These are phyloP conservation scores for Capronia coronata DNA, from an alignment of 2,329 filamentous ascomycete genomes.

Conservation along the genomic window DNA sequence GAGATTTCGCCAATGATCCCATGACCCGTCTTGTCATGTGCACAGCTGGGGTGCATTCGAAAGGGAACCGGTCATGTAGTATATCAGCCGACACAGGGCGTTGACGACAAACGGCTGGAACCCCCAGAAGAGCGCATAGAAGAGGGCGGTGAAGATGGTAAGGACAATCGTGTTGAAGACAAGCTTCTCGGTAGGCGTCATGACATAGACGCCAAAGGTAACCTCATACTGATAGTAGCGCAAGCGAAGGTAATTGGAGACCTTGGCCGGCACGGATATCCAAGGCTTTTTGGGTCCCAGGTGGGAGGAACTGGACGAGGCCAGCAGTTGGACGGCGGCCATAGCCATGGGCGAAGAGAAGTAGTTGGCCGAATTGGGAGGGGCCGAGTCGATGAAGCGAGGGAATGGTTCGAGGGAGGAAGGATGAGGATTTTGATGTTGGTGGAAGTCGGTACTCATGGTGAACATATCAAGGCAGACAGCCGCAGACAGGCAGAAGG, in stretches of 20 bases:
- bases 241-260: constrained; percentile 55
- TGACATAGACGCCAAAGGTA: constrained; percentile 96
- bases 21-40: constrained; percentile 2
- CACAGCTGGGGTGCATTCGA: constrained; percentile 17
- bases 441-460: constrained; percentile 9
- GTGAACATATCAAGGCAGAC: not conserved
- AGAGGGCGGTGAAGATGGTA: constrained; percentile 11
- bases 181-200: constrained; percentile 90
- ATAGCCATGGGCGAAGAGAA: constrained; percentile 28
- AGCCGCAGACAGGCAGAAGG: not conserved
- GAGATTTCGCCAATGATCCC: not conserved
- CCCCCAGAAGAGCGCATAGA: constrained; percentile 22
- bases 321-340: constrained; percentile 24
- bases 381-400: constrained; percentile 26
- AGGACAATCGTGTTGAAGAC: constrained; percentile 70
- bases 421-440: constrained; percentile 9
- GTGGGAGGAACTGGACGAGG: constrained; percentile 11
- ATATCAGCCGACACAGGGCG: constrained; percentile 22
- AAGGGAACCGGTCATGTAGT: constrained; percentile 21
- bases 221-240: constrained; percentile 99
- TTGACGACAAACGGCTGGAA: constrained; percentile 23
- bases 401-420: constrained; percentile 27
- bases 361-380: constrained; percentile 25
- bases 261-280: constrained; percentile 19
- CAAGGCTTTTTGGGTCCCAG: constrained; percentile 9